Conservation (phyloP, 768 basidiomycete genomes). For the Strobilomyces dryophilus region DNA sequence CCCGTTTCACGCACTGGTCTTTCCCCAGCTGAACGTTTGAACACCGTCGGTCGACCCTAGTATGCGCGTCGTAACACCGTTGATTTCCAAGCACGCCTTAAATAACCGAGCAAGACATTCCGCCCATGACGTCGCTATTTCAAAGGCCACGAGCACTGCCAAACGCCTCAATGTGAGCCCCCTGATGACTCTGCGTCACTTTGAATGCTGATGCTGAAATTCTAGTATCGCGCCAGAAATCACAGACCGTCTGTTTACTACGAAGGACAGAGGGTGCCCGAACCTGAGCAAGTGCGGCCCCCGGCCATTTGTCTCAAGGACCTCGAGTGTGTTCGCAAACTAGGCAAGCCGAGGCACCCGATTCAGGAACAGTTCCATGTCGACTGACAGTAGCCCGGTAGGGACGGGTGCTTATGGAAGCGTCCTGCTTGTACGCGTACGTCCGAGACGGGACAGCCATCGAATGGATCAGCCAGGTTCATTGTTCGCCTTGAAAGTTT, state of each 20-base stretch:
- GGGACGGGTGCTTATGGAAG: slow-evolving; percentile 40
- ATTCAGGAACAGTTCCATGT: not conserved
- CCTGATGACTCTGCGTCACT: not conserved
- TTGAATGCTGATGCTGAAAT: not conserved
- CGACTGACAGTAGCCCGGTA: slow-evolving; percentile 15
- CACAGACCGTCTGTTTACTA: slow-evolving; percentile 8
- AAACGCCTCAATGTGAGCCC: slow-evolving; percentile 9
- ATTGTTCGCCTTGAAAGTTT: slow-evolving; percentile 46
- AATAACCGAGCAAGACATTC: slow-evolving; percentile 8
- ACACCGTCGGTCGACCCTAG: not conserved
- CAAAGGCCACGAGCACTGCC: slow-evolving; percentile 4
- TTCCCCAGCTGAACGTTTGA: not conserved
- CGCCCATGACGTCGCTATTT: slow-evolving; percentile 7
- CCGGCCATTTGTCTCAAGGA: slow-evolving; percentile 34
- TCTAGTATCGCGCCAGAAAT: slow-evolving; percentile 14
- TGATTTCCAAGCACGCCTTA: slow-evolving; percentile 3
- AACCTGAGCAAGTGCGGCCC: slow-evolving; percentile 35
- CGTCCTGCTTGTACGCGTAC: slow-evolving; percentile 39
- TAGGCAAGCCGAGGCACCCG: slow-evolving; percentile 29
- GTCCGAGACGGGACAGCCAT: slow-evolving; percentile 27
- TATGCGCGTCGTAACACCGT: slow-evolving; percentile 19
- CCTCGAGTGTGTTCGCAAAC: slow-evolving; percentile 38
- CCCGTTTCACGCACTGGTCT: not conserved
- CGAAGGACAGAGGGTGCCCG: slow-evolving; percentile 15
- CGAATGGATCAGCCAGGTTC: slow-evolving; percentile 33